These are phyloP conservation scores for Artemisia argyi DNA, from an alignment of 129 eudicot genomes.

Conservation along the genomic window DNA sequence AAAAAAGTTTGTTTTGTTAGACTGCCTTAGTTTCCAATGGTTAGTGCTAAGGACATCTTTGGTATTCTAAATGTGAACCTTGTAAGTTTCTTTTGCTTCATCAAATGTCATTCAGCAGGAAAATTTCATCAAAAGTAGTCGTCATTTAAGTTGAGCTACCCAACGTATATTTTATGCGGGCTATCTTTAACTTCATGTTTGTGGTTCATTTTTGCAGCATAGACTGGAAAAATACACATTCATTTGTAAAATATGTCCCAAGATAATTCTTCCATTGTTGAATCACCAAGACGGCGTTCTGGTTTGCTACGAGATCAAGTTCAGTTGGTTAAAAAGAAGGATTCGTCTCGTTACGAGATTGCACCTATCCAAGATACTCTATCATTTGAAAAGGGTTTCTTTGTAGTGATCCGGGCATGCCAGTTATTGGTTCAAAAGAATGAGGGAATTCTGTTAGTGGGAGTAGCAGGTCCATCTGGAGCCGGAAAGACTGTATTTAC, in stretches of 20 bases:
- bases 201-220: slow-evolving; percentile 25
- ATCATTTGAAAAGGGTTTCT: slow-evolving; percentile 95
- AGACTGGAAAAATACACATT: not conserved
- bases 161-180: slow-evolving; percentile 1
- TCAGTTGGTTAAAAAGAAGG: slow-evolving; percentile 77
- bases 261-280: slow-evolving; percentile 40
- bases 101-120: not conserved
- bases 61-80: not conserved
- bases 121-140: not conserved
- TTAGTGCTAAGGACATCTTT: too few relatives aligned
- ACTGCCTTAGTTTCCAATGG: too few relatives aligned
- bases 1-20: too few relatives aligned
- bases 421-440: slow-evolving; percentile 86
- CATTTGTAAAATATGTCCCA: slow-evolving; percentile 44
- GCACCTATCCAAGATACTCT: slow-evolving; percentile 71
- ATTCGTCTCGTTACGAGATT: slow-evolving; percentile 81
- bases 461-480: slow-evolving; percentile 99
- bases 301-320: slow-evolving; percentile 94
- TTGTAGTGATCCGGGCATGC: slow-evolving; percentile 89
- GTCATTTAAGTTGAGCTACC: not conserved
- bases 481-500: slow-evolving; percentile 96
- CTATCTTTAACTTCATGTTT: not conserved
- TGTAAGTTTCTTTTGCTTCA: not conserved
- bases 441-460: slow-evolving; percentile 86
- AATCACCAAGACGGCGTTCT: slow-evolving; percentile 82